These are phyloP conservation scores for Volvox carteri DNA, from an alignment of 163 green algal species.

Conservation along the genomic window DNA sequence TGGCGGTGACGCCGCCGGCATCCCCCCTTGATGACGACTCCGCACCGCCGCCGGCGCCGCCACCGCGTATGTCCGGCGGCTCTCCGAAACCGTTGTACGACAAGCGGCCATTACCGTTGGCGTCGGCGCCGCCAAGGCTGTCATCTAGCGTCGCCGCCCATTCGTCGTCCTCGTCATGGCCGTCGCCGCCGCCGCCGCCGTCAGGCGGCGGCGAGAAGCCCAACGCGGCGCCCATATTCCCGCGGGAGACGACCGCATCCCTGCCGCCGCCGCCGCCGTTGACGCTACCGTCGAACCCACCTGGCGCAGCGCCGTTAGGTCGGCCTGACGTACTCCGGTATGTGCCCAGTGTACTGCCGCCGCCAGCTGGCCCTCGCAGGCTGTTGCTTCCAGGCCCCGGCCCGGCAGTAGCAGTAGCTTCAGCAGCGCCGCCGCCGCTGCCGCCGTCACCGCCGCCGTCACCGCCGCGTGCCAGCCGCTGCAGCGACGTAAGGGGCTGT, in stretches of 20 bases:
- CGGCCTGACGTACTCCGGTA: neutral
- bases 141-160: neutral
- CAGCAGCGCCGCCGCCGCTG: neutral
- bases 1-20: neutral
- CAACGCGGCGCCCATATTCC: neutral
- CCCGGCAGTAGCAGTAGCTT: neutral
- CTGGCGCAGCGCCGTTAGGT: neutral
- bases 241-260: neutral
- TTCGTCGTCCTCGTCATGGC: neutral
- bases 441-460: neutral
- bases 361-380: neutral
- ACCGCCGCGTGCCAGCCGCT: neutral
- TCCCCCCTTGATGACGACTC: neutral
- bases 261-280: neutral
- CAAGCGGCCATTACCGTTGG: neutral
- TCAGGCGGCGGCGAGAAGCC: neutral
- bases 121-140: neutral
- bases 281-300: neutral
- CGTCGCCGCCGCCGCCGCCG: neutral
- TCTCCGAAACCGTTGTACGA: conserved; percentile 15
- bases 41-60: neutral
- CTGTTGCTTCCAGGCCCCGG: neutral
- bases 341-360: neutral
- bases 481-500: conserved; percentile 34
- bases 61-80: conserved; percentile 6